Base-by-base conservation (phyloP, 2,329 filamentous ascomycete species). In the Pseudogymnoascus sp. region DNA sequence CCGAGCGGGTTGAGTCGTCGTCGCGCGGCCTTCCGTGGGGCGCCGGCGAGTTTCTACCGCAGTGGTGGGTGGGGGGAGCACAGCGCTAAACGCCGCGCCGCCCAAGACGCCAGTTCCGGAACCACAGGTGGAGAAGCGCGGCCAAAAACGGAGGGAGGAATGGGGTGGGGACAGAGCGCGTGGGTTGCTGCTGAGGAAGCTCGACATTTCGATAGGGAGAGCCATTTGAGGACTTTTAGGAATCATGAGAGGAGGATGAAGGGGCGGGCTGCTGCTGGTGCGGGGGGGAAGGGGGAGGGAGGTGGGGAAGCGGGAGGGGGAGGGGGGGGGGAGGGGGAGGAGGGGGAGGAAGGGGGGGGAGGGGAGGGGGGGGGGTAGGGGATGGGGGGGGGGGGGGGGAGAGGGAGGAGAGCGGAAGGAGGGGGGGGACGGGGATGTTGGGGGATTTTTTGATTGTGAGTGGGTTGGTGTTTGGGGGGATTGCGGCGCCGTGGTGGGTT, bases 31-130 rank as follows among this genome's bases (percentile, higher is more conserved):
- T 97, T 95, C 75, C 84, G 84, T 18, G 93, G 93, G 0, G 93
- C 94, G 3, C 92, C 94, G 60, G 92, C 93, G 0, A 90, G 86
- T 67, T 97, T 97, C 77, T 97, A 91, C 75, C 83, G 87, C 16
- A 86, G 82, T 65, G 92, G 91, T 4, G 91, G 89, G 2, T 95
- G 91, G 82, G 90, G 90, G 59, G 74, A 77, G 2, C 84, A 90
- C 64, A 73, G 76, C 2, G 82, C 82, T 37, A 89, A 88, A 76
- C 75, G 85, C 38, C 75, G 76, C 62, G 79, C 80, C 37, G 81
- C 81, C 50, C 81, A 84, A 50, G 73, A 67, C 63, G 44, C 66
- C 4, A 63, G 66, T 21, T 61, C 64, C 38, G 14, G 66, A 53
- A 40, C 70, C 40, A 62, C 66, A 3, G 61, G 64, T 8, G 64